Evolutionary conservation across 345 rosid genomes (phyloP).

Genomic region (Rhodomyrtus tomentosa): DNA sequence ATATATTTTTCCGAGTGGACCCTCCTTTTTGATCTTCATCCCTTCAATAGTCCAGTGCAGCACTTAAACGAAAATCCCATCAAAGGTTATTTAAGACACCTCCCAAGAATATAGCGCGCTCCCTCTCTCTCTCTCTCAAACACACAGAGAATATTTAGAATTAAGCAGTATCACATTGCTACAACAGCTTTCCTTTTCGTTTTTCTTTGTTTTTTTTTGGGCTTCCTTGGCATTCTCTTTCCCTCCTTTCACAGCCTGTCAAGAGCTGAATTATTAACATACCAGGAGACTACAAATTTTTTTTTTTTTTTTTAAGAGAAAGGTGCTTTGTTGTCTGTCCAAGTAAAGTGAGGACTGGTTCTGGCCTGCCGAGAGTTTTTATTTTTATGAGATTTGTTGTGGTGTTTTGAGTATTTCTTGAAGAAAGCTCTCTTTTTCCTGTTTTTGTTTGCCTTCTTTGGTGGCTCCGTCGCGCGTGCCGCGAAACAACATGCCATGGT

Average conservation of each 20-base stretch:
- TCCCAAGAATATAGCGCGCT: neutral
- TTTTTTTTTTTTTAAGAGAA: neutral
- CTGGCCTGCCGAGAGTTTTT: constrained; percentile 5
- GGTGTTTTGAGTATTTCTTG: neutral
- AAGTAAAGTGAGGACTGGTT: constrained; percentile 12
- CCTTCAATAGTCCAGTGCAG: constrained; percentile 6
- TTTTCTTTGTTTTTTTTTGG: neutral
- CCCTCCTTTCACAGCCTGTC: constrained; percentile 61
- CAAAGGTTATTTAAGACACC: neutral
- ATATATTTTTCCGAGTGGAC: neutral
- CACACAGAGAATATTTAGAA: neutral
- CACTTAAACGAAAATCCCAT: constrained; percentile 1
- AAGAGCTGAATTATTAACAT: constrained; percentile 38
- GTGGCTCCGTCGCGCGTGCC: constrained; percentile 19
- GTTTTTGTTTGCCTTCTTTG: constrained; percentile 3
- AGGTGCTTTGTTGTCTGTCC: constrained; percentile 33
- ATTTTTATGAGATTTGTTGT: neutral
- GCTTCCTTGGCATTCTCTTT: constrained; percentile 9
- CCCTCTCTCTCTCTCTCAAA: constrained; percentile 7
- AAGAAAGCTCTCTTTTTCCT: neutral
- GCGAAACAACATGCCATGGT: neutral
- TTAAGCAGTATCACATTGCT: constrained; percentile 4
- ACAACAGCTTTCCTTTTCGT: constrained; percentile 14
- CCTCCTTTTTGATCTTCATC: constrained; percentile 6
- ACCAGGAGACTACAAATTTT: constrained; percentile 6